A percentile compares a stretch with the other conserved stretches of the same genome.
phyloP scores from a whole-genome alignment of 495 filamentous ascomycete genomes.

The Chaetomium cochliodes region DNA sequence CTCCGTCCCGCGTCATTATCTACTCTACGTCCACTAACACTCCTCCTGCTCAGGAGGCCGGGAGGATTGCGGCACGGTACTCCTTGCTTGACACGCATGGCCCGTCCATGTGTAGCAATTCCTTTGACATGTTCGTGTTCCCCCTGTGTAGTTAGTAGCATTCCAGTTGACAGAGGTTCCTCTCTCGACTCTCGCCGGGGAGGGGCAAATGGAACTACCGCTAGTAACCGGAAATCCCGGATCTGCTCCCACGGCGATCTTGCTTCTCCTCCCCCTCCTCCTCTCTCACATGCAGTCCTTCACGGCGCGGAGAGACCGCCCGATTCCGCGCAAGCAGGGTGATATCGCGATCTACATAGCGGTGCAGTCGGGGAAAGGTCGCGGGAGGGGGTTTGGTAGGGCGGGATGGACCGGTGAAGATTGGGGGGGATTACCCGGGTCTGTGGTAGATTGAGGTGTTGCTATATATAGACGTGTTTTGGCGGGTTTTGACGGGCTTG shows the following conservation, averaged over 20 bases:
- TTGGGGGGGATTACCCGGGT: not conserved
- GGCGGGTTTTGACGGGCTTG: too few species aligned
- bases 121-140: too few species aligned
- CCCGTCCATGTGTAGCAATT: too few species aligned
- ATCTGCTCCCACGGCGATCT: not conserved
- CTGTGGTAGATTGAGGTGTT: constrained; percentile 4
- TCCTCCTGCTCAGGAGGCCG: not conserved
- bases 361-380: not conserved
- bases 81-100: not conserved
- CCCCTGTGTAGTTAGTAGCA: too few species aligned
- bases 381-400: not conserved
- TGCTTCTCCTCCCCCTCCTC: not conserved
- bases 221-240: too few species aligned
- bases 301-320: not conserved
- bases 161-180: too few species aligned
- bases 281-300: not conserved
- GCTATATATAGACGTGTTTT: constrained; percentile 1
- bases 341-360: not conserved
- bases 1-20: not conserved
- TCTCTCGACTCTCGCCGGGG: too few species aligned
- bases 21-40: too few species aligned
- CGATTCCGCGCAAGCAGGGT: not conserved
- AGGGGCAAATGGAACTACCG: too few species aligned
- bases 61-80: not conserved
- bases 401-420: not conserved